Base-by-base conservation (phyloP, 2,329 filamentous ascomycete species). In the Corynespora cassiicola region DNA sequence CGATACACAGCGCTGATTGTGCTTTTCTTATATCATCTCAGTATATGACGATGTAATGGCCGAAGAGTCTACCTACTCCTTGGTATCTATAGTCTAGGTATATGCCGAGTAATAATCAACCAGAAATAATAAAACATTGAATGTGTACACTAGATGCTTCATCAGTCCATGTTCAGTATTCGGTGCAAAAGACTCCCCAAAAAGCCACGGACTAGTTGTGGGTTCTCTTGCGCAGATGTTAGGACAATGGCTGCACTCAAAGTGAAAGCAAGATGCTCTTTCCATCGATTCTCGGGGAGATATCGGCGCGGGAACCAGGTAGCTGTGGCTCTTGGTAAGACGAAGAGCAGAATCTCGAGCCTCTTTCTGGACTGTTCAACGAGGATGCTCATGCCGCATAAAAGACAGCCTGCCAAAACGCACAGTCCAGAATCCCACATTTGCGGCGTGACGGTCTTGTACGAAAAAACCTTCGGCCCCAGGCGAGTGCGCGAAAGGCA, bases 371-470 rank as follows among this genome's bases (percentile, higher is more conserved):
- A 54, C 58, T 65, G 80, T 75, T 95, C 90, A 22, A 90, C 69
- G 29, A 95, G 72, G 29, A 94, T 83, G 68, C 88, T 91, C 85
- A 86, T 90, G 3, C 90, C 90, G 61, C 89, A 95, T 26, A 90
- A 71, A 36, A 82, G 66, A 65, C 88, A 92, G 6, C 88, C 89
- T 0, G 78, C 70, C 6, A 81, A 81, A 7, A 95, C 81, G 55
- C 88, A 91, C 7, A 90, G 60, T 2, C 84, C 84, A 5, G 74
- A 67, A 56, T 81, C 78, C 76, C 77, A 80, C 75, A 77, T 78
- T 61, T 75, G 68, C 5, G 78, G 76, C 19, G 74, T 76, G 16
- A 79, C 60, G 1, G 65, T 65, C 43, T 81, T 76, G 12, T 62
- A 72, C n/a, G 81, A 79, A 16, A 91, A 71, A 9, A 92, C 15